Evolutionary conservation across 352 stramenopile species (phyloP).

Genomic region (Phytopythium aichiense): DNA sequence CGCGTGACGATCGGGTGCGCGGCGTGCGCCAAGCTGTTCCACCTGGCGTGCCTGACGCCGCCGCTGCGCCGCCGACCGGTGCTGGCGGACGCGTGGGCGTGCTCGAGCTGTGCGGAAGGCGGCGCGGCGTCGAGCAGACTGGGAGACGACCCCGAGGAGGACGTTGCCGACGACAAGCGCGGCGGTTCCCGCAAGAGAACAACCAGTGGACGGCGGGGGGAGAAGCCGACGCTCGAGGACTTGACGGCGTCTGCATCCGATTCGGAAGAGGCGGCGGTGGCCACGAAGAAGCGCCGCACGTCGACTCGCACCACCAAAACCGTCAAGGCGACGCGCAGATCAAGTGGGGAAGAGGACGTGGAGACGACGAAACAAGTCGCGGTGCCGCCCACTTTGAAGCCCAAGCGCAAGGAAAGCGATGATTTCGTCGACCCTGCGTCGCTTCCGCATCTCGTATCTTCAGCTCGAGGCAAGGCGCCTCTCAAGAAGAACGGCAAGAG

Average conservation of each 20-base stretch:
- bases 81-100: constrained; percentile 37
- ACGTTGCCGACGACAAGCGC: neutral
- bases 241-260: neutral
- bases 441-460: constrained; percentile 7
- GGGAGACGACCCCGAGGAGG: neutral
- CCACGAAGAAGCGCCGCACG: neutral
- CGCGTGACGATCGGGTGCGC: constrained; percentile 46
- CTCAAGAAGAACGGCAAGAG: constrained; percentile 27
- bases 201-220: neutral
- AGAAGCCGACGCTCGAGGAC: neutral
- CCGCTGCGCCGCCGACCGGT: constrained; percentile 41
- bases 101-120: constrained; percentile 20
- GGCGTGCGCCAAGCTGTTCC: constrained; percentile 33
- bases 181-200: neutral
- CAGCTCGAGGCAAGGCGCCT: constrained; percentile 20
- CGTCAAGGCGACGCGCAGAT: neutral
- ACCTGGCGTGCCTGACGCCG: constrained; percentile 54
- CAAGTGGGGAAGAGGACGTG: too few relatives aligned
- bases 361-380: neutral
- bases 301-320: neutral
- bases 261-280: neutral
- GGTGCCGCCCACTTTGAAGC: neutral
- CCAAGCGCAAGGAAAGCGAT: constrained; percentile 11
- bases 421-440: constrained; percentile 12
- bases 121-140: neutral